Percentiles rank a stretch among this genome's conserved stretches.
These are phyloP conservation scores for Fusarium nanum DNA, from an alignment of 2,329 filamentous ascomycete genomes.

Conservation along the genomic window DNA sequence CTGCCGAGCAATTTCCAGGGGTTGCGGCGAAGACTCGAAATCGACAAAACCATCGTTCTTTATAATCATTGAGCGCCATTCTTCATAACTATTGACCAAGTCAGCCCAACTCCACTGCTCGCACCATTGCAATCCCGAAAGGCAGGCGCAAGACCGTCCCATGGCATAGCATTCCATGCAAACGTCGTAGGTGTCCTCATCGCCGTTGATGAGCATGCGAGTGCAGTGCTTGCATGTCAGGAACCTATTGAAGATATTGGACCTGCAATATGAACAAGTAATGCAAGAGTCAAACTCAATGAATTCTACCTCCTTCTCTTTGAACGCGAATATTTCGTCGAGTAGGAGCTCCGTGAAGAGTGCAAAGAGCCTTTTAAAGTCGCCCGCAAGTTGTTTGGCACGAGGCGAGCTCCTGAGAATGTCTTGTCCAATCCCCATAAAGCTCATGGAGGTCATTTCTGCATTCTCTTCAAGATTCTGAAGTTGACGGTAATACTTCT, in stretches of 20 bases:
- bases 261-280: slow-evolving; percentile 94
- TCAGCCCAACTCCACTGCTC: slow-evolving; percentile 92
- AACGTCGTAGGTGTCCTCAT: slow-evolving; percentile 90
- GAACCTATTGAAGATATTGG: slow-evolving; percentile 98
- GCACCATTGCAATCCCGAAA: slow-evolving; percentile 88
- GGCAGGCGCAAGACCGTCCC: slow-evolving; percentile 90
- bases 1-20: slow-evolving; percentile 76
- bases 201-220: slow-evolving; percentile 71
- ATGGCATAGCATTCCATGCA: slow-evolving; percentile 99
- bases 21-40: slow-evolving; percentile 72
- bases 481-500: slow-evolving; percentile 79
- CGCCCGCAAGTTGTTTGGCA: slow-evolving; percentile 77
- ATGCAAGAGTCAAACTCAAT: slow-evolving; percentile 89
- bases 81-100: slow-evolving; percentile 80
- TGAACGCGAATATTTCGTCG: slow-evolving; percentile 84
- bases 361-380: slow-evolving; percentile 83
- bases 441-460: slow-evolving; percentile 58
- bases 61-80: slow-evolving; percentile 83
- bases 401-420: slow-evolving; percentile 56
- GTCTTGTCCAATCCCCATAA: slow-evolving; percentile 62
- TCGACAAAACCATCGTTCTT: slow-evolving; percentile 76
- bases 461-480: slow-evolving; percentile 62
- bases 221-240: slow-evolving; percentile 90
- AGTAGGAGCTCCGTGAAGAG: slow-evolving; percentile 84
- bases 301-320: slow-evolving; percentile 78